phyloP scores from a whole-genome alignment of 768 basidiomycete genomes.

The Gautieria morchelliformis region DNA sequence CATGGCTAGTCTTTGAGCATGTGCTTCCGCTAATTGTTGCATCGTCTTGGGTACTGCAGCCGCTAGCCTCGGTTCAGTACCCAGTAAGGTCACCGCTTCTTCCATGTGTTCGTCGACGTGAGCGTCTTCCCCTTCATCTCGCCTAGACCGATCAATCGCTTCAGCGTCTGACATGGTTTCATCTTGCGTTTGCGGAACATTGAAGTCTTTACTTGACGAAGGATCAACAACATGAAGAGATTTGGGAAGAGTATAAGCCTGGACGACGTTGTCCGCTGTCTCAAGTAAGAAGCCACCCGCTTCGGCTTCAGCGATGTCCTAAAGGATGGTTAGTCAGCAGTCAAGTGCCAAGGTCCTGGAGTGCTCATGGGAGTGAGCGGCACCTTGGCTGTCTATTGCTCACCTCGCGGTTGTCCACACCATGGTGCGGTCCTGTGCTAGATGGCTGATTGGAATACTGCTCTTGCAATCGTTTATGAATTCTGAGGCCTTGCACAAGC shows the following conservation, averaged over 20 bases:
- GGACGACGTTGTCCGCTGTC: conserved; percentile 57
- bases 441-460: conserved; percentile 41
- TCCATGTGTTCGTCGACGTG: conserved; percentile 14
- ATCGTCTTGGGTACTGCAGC: conserved; percentile 44
- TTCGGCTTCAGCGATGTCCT: conserved; percentile 12
- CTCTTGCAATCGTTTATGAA: conserved; percentile 71
- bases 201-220: background rate
- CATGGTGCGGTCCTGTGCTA: background rate
- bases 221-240: conserved; percentile 4
- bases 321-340: background rate
- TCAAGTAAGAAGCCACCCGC: conserved; percentile 56
- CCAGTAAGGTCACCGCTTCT: conserved; percentile 3
- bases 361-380: too few species aligned
- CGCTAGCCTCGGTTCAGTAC: conserved; percentile 1
- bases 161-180: background rate
- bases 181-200: background rate
- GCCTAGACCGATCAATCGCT: background rate
- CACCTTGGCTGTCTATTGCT: background rate
- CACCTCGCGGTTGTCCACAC: conserved; percentile 1
- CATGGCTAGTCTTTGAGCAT: conserved; percentile 12
- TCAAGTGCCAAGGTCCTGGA: too few species aligned
- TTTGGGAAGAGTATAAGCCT: conserved; percentile 62
- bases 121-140: conserved; percentile 9
- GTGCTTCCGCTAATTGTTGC: conserved; percentile 50
- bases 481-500: conserved; percentile 79